Evolutionary conservation across 2,329 filamentous ascomycete species (phyloP).

Genomic region (Geoglossum cookeanum): DNA sequence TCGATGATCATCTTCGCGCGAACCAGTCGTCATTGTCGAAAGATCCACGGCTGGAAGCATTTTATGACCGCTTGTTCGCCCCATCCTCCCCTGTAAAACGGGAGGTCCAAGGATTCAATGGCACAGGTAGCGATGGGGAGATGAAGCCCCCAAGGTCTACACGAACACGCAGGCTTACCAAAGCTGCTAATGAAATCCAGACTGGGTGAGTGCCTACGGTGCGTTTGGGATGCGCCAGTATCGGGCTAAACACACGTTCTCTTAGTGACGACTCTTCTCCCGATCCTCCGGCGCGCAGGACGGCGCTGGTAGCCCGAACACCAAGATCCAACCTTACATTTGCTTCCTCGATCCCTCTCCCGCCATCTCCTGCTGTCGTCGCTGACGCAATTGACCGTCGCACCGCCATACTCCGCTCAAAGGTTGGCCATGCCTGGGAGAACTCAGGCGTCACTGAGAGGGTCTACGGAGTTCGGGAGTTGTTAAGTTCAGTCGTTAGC

Average conservation of each 20-base stretch:
- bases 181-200: not conserved
- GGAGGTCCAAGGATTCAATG: conserved; percentile 22
- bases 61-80: conserved; percentile 50
- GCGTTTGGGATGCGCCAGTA: not conserved
- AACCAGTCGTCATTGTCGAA: conserved; percentile 46
- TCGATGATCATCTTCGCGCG: conserved; percentile 53
- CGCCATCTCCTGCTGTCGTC: conserved; percentile 62
- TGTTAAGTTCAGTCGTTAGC: conserved; percentile 50
- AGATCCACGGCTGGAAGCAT: conserved; percentile 49
- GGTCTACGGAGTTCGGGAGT: conserved; percentile 46
- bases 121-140: conserved; percentile 10
- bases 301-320: conserved; percentile 12
- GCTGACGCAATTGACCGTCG: conserved; percentile 57
- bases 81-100: conserved; percentile 42
- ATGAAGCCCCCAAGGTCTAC: conserved; percentile 1
- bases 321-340: conserved; percentile 20
- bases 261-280: conserved; percentile 3
- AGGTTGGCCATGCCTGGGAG: conserved; percentile 43
- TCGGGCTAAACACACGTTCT: not conserved
- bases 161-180: conserved; percentile 1
- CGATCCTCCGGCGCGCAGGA: conserved; percentile 18
- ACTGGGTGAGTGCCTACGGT: not conserved
- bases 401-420: conserved; percentile 44
- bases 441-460: conserved; percentile 47
- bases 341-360: conserved; percentile 45